Evolutionary conservation across 805 yeast genomes (phyloP).

Genomic region (Kodamaea neixiangensis): DNA sequence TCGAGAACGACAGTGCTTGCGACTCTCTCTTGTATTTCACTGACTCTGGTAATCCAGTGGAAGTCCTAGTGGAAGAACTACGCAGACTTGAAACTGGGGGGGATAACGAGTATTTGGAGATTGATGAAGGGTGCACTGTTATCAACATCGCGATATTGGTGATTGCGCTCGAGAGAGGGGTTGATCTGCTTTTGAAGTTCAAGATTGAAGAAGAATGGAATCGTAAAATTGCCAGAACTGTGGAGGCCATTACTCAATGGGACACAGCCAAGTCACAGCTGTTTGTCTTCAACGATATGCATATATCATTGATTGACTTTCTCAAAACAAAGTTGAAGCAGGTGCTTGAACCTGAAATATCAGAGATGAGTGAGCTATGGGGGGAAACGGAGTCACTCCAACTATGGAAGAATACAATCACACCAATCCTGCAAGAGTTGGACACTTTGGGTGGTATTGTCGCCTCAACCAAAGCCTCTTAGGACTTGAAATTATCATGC

Average conservation of each 20-base stretch:
- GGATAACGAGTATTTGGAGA: not conserved
- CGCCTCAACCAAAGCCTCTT: not conserved
- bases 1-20: constrained; percentile 5
- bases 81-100: not conserved
- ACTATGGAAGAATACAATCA: not conserved
- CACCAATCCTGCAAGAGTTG: not conserved
- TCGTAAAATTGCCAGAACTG: not conserved
- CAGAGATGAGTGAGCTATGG: not conserved
- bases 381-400: not conserved
- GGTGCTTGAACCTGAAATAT: not conserved
- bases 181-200: not conserved
- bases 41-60: not conserved
- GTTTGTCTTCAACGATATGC: not conserved
- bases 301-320: not conserved
- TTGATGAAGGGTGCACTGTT: not conserved
- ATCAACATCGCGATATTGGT: not conserved
- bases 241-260: not conserved
- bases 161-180: not conserved
- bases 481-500: not conserved
- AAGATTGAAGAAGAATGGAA: not conserved
- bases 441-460: not conserved
- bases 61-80: not conserved
- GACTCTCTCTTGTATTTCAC: not conserved
- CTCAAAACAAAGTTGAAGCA: not conserved
- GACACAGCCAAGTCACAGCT: not conserved